These are phyloP conservation scores for Wallacemonas rigidus DNA, from an alignment of 208 protist species.

Conservation along the genomic window DNA sequence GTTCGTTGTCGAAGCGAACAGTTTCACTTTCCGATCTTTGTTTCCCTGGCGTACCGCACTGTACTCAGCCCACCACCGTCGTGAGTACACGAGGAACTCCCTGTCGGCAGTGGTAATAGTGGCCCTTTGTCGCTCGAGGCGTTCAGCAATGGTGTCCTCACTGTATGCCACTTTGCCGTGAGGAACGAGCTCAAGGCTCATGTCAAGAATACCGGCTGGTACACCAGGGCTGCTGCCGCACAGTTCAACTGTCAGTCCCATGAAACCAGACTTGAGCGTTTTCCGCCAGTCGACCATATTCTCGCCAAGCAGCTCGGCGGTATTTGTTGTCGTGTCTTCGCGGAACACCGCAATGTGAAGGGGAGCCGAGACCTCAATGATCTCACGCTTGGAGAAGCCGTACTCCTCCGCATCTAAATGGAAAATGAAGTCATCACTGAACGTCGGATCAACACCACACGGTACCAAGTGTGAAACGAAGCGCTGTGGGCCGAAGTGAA, in stretches of 20 bases:
- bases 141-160: constrained; percentile 77
- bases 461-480: constrained; percentile 53
- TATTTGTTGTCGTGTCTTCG: constrained; percentile 55
- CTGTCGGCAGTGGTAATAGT: constrained; percentile 89
- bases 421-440: constrained; percentile 92
- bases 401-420: constrained; percentile 76
- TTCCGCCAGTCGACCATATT: constrained; percentile 92
- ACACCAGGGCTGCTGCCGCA: constrained; percentile 85
- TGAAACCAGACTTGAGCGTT: constrained; percentile 83
- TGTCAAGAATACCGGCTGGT: constrained; percentile 89
- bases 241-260: constrained; percentile 90
- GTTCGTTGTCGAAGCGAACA: constrained; percentile 83
- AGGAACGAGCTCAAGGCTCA: constrained; percentile 87
- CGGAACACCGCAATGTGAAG: constrained; percentile 87
- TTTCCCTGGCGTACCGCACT: constrained; percentile 61
- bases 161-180: constrained; percentile 48
- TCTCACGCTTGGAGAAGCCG: constrained; percentile 51
- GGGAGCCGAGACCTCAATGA: constrained; percentile 82
- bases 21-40: constrained; percentile 78
- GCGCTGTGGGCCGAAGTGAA: constrained; percentile 90
- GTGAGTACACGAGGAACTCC: constrained; percentile 92
- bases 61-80: constrained; percentile 92
- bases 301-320: constrained; percentile 80
- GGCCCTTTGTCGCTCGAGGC: constrained; percentile 77
- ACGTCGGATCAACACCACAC: constrained; percentile 63